Percentiles rank a stretch among this genome's conserved stretches.
Conservation (phyloP, 345 rosid genomes). For the Camelina sativa region DNA sequence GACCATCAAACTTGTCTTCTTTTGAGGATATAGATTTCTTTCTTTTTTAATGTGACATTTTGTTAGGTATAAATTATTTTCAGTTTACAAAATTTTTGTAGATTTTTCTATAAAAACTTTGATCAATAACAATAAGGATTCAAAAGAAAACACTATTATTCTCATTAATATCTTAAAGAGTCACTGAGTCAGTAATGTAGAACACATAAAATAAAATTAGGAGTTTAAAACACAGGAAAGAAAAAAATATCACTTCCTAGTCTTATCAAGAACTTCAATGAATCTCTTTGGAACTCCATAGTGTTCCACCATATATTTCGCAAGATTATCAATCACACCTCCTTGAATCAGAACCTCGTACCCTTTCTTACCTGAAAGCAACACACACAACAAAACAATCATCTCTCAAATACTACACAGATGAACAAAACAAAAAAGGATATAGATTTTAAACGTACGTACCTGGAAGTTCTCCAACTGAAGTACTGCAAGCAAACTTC, state of each 20-base stretch:
- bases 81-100: not conserved
- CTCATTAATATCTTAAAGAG: not conserved
- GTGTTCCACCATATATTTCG: constrained; percentile 80
- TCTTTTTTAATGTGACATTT: too few species aligned
- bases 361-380: constrained; percentile 87
- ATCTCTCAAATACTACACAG: constrained; percentile 5
- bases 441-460: not conserved
- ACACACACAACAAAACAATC: constrained; percentile 24
- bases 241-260: constrained; percentile 59
- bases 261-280: constrained; percentile 93
- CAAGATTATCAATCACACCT: constrained; percentile 86
- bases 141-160: not conserved
- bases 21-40: too few species aligned
- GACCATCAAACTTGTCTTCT: not conserved
- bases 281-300: constrained; percentile 83
- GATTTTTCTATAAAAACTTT: too few species aligned
- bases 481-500: constrained; percentile 94
- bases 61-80: too few species aligned
- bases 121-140: too few species aligned
- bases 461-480: constrained; percentile 88
- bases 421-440: not conserved
- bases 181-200: not conserved
- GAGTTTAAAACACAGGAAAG: not conserved
- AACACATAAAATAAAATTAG: not conserved
- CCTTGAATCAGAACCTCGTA: constrained; percentile 90